Evolutionary conservation across 164 flowering plant genomes (phyloP).

Genomic region (Aristolochia fimbriata): DNA sequence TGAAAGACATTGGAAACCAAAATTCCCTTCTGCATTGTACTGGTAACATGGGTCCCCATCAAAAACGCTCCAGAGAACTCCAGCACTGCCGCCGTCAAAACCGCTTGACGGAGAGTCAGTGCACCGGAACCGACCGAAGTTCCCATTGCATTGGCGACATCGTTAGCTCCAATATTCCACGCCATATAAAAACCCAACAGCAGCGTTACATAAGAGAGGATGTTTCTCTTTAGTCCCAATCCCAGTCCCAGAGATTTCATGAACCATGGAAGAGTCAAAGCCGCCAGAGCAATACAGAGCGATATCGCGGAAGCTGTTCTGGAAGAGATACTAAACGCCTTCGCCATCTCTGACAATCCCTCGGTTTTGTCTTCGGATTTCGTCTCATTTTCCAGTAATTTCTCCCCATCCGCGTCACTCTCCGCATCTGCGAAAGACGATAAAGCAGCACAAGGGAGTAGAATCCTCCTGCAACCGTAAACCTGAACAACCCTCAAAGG

Average conservation of each 20-base stretch:
- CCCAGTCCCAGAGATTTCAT: conserved; percentile 56
- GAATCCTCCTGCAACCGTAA: conserved; percentile 8
- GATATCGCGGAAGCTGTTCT: conserved; percentile 58
- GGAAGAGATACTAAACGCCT: conserved; percentile 71
- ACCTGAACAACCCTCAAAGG: conserved; percentile 15
- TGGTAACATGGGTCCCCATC: conserved; percentile 92
- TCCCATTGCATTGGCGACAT: conserved; percentile 98
- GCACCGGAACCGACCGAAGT: conserved; percentile 97
- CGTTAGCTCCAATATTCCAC: conserved; percentile 97
- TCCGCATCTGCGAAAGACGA: conserved; percentile 57
- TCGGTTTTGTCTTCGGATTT: conserved; percentile 9
- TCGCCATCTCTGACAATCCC: conserved; percentile 57
- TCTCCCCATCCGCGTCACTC: conserved; percentile 15
- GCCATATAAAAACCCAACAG: conserved; percentile 93
- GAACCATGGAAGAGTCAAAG: conserved; percentile 44
- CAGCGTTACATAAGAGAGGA: conserved; percentile 59
- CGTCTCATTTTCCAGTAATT: not conserved
- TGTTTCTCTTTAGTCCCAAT: conserved; percentile 46
- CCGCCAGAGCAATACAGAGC: conserved; percentile 55
- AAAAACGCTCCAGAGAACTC: conserved; percentile 92
- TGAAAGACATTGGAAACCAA: conserved; percentile 79
- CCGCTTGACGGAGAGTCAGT: conserved; percentile 76
- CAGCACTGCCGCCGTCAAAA: conserved; percentile 72
- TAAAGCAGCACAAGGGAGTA: conserved; percentile 38
- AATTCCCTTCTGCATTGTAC: conserved; percentile 97